Evolutionary conservation across 2,329 filamentous ascomycete species (phyloP).

Genomic region (Aspergillus ruber): DNA sequence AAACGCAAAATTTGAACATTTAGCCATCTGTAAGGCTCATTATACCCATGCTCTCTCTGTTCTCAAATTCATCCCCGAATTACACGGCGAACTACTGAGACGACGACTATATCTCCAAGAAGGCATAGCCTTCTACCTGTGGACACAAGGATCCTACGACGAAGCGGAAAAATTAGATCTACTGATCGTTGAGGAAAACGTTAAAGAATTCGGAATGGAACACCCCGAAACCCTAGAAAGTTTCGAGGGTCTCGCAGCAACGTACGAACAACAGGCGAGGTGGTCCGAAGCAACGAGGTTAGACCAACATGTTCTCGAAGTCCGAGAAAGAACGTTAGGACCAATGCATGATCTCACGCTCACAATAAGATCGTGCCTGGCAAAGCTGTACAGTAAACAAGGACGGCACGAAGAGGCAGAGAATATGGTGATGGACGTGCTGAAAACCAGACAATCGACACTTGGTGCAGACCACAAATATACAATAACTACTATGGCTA

Average conservation of each 20-base stretch:
- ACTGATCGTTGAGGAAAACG: conserved; percentile 9
- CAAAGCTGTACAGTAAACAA: conserved; percentile 10
- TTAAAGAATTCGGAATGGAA: conserved; percentile 5
- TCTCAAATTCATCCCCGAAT: neutral
- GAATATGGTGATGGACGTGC: conserved; percentile 8
- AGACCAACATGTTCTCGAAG: neutral
- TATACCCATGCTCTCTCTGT: conserved; percentile 7
- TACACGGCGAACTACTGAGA: conserved; percentile 1
- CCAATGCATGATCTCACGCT: conserved; percentile 11
- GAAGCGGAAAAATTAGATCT: conserved; percentile 7
- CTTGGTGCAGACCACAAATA: conserved; percentile 13
- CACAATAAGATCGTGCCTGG: conserved; percentile 13
- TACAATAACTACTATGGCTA: conserved; percentile 9
- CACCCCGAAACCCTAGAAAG: conserved; percentile 11
- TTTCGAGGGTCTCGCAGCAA: conserved; percentile 7
- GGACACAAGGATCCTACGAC: conserved; percentile 6
- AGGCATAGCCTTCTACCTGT: conserved; percentile 7
- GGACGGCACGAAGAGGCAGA: conserved; percentile 11
- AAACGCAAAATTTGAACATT: conserved; percentile 6
- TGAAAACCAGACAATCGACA: conserved; percentile 10
- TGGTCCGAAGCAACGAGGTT: conserved; percentile 7
- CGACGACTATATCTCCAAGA: conserved; percentile 7
- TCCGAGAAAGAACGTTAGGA: conserved; percentile 3
- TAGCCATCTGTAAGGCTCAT: conserved; percentile 5
- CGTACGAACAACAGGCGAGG: conserved; percentile 5